Base-by-base conservation (phyloP, 768 basidiomycete species). In the Suillus tomentosus region DNA sequence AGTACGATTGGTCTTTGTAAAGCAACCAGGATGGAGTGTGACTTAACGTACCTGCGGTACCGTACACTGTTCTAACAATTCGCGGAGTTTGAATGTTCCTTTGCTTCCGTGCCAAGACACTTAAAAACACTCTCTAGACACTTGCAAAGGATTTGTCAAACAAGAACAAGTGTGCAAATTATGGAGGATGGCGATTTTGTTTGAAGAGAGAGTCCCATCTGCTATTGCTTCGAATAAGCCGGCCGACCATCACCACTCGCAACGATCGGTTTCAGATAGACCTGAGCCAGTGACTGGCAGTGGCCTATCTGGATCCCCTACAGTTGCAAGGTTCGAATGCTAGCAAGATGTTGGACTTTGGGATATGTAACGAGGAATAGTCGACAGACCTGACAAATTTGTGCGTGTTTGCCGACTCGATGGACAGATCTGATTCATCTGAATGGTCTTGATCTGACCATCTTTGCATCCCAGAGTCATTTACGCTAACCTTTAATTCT, bases 21-120 rank as follows among this genome's bases (percentile, higher is more conserved):
- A 42, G 14, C 39, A 8, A 48, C 45, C 39, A 39, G 59, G 42
- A 39, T 31, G 6, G 5, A 31, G 31, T 31, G 31, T 31, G 31
- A 31, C 31, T 31, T 31, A 31, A 31, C 31, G 5, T 31, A 31
- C 31, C 5, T 31, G 31, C 27, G 27, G 31, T 36, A 36, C 36
- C 36, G 36, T 13, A 39, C 37, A 13, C 37, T 17, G 43, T 47
- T 11, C 2, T n/a, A 7, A 7, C 13, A 50, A 31, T 43, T 62
- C 42, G 37, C 60, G 48, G 45, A 24, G 36, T 62, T 37, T n/a
- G 34, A 39, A 34, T 27, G 22, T 22, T 31, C 19, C 36, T 37
- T 10, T 62, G 10, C 61, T 62, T 64, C 39, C n/a, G 37, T 11
- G 10, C 43, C 47, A 48, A 22, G 27, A 51, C 24, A 51, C 48